Base-by-base conservation (phyloP, 2,329 filamentous ascomycete species). In the Microdochium trichocladiopsis region DNA sequence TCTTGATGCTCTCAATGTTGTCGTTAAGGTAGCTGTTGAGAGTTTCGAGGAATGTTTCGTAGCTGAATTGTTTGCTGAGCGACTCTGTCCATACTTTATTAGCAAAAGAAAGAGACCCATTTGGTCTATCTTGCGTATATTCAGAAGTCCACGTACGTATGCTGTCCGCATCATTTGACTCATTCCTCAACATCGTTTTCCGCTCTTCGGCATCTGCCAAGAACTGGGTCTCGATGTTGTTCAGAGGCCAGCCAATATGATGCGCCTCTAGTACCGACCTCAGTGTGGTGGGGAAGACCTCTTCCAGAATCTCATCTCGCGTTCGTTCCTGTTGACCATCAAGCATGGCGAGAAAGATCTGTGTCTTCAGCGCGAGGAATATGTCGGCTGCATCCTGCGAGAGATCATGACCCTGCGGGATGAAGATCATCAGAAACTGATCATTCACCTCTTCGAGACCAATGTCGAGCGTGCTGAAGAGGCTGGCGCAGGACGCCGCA, bases 11-110 rank as follows among this genome's bases (percentile, higher is more conserved):
- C 25, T 61, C 57, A 33, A 66, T 66, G 33, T 66, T 61, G 11
- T 66, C 63, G 50, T 66, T 65, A 41, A 67, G 57, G 48, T 61
- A 66, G 1, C 60, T 63, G 54, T 63, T 67, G 2, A 67, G 54
- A 28, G 49, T 60, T 33, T 67, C 64, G 5, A 67, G 58, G 50
- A 65, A 67, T 9, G 64, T 61, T 50, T 66, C 65, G 28, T 66
- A 67, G 4, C 62, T 65, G 53, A 65, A 66, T 54, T 65, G 59
- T 50, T 62, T 64, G 50, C 61, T 60, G 22, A 63, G 56, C 25
- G 57, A 52, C 21, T 60, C 63, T 63, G 23, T 4, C 22, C n/a
- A n/a, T n/a, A n/a, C n/a, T n/a, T n/a, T n/a, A n/a, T n/a, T n/a
- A n/a, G n/a, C n/a, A n/a, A n/a, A n/a, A n/a, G n/a, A n/a, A n/a